These are phyloP conservation scores for Sporothrix brasiliensis DNA, from an alignment of 2,329 filamentous ascomycete genomes.

Conservation along the genomic window DNA sequence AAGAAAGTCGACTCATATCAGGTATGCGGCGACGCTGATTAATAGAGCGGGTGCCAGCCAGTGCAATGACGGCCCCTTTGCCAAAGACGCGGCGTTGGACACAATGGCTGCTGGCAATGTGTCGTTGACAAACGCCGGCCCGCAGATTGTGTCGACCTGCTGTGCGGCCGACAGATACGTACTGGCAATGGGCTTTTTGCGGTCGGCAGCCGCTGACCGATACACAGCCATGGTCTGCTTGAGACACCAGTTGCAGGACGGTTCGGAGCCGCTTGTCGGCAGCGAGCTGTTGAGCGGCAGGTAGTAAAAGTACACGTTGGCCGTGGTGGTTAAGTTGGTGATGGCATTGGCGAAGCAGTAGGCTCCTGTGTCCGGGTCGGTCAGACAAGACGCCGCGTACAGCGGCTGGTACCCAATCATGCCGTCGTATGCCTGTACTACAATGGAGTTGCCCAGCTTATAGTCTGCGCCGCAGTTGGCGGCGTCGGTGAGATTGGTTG, in stretches of 20 bases:
- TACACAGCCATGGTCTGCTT: slow-evolving; percentile 82
- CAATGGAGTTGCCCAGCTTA: slow-evolving; percentile 65
- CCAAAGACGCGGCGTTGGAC: slow-evolving; percentile 34
- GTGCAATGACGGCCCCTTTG: neutral
- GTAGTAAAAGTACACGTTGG: slow-evolving; percentile 81
- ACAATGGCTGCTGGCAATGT: slow-evolving; percentile 50
- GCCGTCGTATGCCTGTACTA: slow-evolving; percentile 74
- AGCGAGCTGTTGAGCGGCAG: slow-evolving; percentile 76
- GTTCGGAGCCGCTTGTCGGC: slow-evolving; percentile 63
- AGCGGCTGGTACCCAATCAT: slow-evolving; percentile 76
- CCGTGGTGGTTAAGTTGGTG: slow-evolving; percentile 70
- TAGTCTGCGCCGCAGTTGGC: slow-evolving; percentile 74
- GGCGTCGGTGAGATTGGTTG: slow-evolving; percentile 62
- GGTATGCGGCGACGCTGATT: slow-evolving; percentile 22
- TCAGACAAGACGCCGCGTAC: slow-evolving; percentile 79
- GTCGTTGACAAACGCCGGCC: slow-evolving; percentile 59
- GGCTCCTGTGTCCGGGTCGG: slow-evolving; percentile 63
- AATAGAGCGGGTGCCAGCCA: slow-evolving; percentile 28
- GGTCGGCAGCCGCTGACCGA: slow-evolving; percentile 67
- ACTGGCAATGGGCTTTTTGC: slow-evolving; percentile 64
- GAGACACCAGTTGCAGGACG: slow-evolving; percentile 76
- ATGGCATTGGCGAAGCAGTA: slow-evolving; percentile 86
- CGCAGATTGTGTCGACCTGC: slow-evolving; percentile 70
- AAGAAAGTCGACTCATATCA: neutral
- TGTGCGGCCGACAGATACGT: slow-evolving; percentile 73